Evolutionary conservation across 108 stramenopile genomes (phyloP).

Genomic region (Cyclotella sp.): DNA sequence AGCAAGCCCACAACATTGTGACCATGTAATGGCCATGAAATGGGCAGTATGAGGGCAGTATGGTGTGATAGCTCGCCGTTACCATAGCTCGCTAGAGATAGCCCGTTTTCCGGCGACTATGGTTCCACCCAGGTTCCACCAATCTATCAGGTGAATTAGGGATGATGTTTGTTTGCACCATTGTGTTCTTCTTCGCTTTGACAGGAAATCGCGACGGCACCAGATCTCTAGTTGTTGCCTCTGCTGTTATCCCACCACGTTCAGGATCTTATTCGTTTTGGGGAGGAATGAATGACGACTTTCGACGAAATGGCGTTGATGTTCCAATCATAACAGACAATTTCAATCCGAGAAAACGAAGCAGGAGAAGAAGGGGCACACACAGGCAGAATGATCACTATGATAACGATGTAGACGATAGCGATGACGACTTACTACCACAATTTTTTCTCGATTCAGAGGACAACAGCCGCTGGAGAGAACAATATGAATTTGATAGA

Average conservation of each 20-base stretch:
- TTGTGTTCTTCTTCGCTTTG: neutral
- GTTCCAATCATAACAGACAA: constrained; percentile 40
- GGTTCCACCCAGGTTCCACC: too few species aligned
- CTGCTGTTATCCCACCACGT: constrained; percentile 13
- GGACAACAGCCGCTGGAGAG: constrained; percentile 18
- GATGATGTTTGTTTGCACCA: too few species aligned
- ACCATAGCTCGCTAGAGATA: too few species aligned
- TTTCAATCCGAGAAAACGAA: neutral
- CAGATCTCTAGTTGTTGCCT: neutral
- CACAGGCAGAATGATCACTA: neutral
- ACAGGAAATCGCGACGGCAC: neutral
- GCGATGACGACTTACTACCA: neutral
- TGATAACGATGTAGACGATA: constrained; percentile 9
- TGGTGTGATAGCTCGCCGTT: too few species aligned
- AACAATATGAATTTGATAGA: constrained; percentile 20
- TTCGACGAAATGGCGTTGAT: constrained; percentile 26
- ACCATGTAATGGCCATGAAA: too few species aligned
- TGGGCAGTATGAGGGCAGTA: too few species aligned
- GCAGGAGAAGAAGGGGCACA: neutral
- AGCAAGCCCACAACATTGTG: too few species aligned
- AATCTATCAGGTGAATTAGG: too few species aligned
- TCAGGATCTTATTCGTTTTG: constrained; percentile 11
- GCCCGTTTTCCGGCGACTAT: too few species aligned
- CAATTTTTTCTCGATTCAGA: constrained; percentile 23
- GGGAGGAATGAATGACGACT: constrained; percentile 8